A percentile compares a stretch with the other conserved stretches of the same genome.
Evolutionary conservation across 2,329 filamentous ascomycete genomes (phyloP).

Genomic region (Fonsecaea nubica): DNA sequence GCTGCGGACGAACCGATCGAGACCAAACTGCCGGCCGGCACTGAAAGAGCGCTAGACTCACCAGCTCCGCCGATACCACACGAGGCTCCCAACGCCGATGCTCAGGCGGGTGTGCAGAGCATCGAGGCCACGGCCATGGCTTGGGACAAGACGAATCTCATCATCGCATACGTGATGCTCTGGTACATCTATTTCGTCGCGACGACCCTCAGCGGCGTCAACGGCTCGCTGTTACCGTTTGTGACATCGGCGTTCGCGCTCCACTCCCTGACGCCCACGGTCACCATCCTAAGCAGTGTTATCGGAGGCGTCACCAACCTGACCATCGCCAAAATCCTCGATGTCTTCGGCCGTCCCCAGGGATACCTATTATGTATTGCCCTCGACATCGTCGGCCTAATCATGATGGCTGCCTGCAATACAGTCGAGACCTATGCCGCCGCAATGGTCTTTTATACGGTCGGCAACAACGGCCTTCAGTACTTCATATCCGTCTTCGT

Average conservation of each 20-base stretch:
- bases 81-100: constrained; percentile 4
- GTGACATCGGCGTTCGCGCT: constrained; percentile 58
- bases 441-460: constrained; percentile 59
- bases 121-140: constrained; percentile 61
- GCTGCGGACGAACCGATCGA: too few species aligned
- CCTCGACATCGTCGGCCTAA: constrained; percentile 53
- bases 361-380: constrained; percentile 57
- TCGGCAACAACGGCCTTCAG: constrained; percentile 39
- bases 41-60: too few species aligned
- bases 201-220: constrained; percentile 44
- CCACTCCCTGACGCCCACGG: constrained; percentile 61
- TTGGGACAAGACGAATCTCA: constrained; percentile 57
- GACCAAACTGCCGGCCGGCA: too few species aligned
- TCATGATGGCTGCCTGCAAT: constrained; percentile 66
- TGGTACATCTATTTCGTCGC: constrained; percentile 49
- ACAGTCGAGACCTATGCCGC: constrained; percentile 67
- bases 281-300: constrained; percentile 59
- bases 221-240: constrained; percentile 52
- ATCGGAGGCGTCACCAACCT: constrained; percentile 64
- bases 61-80: too few species aligned
- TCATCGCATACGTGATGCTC: constrained; percentile 49
- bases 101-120: constrained; percentile 58
- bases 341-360: constrained; percentile 66
- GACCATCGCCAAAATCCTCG: constrained; percentile 65
- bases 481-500: constrained; percentile 41